A percentile compares a stretch with the other conserved stretches of the same genome.
Evolutionary conservation across 2,329 filamentous ascomycete genomes (phyloP).

Genomic region (Aspergillus melleus): DNA sequence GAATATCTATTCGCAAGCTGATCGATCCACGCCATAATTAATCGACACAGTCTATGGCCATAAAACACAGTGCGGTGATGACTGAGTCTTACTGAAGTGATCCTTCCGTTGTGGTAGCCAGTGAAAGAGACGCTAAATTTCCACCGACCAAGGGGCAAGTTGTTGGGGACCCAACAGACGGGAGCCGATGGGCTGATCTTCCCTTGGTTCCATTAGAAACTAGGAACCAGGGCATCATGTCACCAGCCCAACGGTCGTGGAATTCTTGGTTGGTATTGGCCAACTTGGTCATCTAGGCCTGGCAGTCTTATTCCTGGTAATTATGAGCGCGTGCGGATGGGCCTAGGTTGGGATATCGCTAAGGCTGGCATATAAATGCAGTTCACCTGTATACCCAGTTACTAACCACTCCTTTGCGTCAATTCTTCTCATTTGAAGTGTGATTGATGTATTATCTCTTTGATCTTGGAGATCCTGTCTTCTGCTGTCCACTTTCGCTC

Average conservation of each 20-base stretch:
- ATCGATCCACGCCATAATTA: background rate
- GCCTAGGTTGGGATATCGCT: background rate
- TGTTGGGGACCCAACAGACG: background rate
- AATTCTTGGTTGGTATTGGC: background rate
- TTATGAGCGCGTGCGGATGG: background rate
- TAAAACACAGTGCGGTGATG: background rate
- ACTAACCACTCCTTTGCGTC: too few relatives aligned
- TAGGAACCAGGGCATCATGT: background rate
- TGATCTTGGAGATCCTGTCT: too few relatives aligned
- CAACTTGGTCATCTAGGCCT: background rate
- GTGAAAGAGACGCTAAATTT: background rate
- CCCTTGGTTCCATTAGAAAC: background rate
- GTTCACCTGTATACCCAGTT: too few relatives aligned
- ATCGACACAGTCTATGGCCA: background rate
- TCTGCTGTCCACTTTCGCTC: too few relatives aligned
- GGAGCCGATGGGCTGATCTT: background rate
- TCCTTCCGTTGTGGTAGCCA: background rate
- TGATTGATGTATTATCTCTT: too few relatives aligned
- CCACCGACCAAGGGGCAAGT: background rate
- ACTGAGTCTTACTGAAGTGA: background rate
- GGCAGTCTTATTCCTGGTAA: background rate
- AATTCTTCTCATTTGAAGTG: too few relatives aligned
- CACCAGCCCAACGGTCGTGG: background rate
- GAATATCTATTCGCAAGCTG: background rate
- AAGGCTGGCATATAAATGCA: background rate